Conservation (phyloP, 139 green algal species). For the Pseudopediastrum boryanum region DNA sequence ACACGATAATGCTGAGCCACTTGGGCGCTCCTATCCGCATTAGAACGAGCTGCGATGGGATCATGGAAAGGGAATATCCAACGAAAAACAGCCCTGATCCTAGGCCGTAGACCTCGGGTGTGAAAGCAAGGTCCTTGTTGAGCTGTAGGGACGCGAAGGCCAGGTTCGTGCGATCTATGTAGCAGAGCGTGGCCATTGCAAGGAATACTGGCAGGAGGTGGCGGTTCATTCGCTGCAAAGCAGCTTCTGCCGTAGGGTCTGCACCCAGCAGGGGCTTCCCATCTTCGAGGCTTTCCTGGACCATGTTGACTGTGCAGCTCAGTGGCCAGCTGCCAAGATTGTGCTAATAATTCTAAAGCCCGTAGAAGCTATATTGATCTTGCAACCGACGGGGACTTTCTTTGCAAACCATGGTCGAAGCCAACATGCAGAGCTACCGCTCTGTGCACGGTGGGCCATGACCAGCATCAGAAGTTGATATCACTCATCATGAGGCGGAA, state of each 20-base stretch:
- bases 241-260: background rate
- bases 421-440: no score
- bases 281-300: no score
- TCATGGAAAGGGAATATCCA: conserved; percentile 68
- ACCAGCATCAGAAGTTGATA: no score
- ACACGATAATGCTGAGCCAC: conserved; percentile 70
- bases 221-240: background rate
- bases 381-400: no score
- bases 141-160: conserved; percentile 76
- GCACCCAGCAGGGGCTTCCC: no score
- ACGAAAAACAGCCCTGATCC: conserved; percentile 84
- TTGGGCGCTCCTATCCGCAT: conserved; percentile 55
- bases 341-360: no score
- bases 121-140: conserved; percentile 59
- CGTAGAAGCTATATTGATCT: no score
- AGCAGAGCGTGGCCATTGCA: conserved; percentile 55
- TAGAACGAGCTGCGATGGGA: conserved; percentile 64
- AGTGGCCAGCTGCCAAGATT: no score
- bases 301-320: no score
- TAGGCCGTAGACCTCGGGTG: conserved; percentile 42
- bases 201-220: conserved; percentile 32
- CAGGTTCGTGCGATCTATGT: conserved; percentile 80
- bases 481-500: no score
- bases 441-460: no score
- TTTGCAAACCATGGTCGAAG: no score